These are phyloP conservation scores for Grigorovia humatica DNA, from an alignment of 805 yeast genomes.

Conservation along the genomic window DNA sequence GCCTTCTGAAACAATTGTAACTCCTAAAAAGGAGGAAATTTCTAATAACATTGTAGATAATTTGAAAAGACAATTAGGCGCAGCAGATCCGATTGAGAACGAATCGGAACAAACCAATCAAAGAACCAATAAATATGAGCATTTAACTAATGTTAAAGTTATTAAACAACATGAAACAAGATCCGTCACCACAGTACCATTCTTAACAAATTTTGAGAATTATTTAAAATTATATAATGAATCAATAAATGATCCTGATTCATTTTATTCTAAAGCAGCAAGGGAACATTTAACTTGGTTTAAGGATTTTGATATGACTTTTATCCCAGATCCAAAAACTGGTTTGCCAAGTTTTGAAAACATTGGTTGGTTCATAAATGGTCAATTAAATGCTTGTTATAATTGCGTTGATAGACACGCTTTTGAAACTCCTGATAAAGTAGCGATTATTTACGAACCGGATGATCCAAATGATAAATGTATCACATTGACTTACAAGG, in stretches of 20 bases:
- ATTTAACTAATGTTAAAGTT: slow-evolving; percentile 18
- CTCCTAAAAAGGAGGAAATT: neutral
- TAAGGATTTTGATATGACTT: slow-evolving; percentile 53
- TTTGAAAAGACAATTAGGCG: neutral
- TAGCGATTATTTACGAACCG: slow-evolving; percentile 72
- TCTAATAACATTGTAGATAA: neutral
- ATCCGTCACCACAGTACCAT: slow-evolving; percentile 39
- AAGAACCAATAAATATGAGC: slow-evolving; percentile 16
- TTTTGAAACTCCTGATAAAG: slow-evolving; percentile 53
- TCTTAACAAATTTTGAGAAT: slow-evolving; percentile 41
- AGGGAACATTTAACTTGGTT: slow-evolving; percentile 69
- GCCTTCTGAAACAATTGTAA: neutral
- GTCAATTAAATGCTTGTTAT: slow-evolving; percentile 69
- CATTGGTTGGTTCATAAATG: slow-evolving; percentile 72
- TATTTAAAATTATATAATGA: slow-evolving; percentile 60
- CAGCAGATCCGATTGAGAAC: neutral
- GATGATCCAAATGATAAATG: slow-evolving; percentile 54
- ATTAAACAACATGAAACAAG: slow-evolving; percentile 16
- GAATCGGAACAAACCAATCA: neutral
- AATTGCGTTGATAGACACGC: slow-evolving; percentile 83
- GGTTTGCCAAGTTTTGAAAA: slow-evolving; percentile 32
- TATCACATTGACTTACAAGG: slow-evolving; percentile 50
- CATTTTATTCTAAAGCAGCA: slow-evolving; percentile 73
- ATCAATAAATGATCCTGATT: slow-evolving; percentile 70
- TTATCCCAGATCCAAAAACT: slow-evolving; percentile 29